Base-by-base conservation (phyloP, 352 stramenopile species). In the Pythium apleroticum region DNA sequence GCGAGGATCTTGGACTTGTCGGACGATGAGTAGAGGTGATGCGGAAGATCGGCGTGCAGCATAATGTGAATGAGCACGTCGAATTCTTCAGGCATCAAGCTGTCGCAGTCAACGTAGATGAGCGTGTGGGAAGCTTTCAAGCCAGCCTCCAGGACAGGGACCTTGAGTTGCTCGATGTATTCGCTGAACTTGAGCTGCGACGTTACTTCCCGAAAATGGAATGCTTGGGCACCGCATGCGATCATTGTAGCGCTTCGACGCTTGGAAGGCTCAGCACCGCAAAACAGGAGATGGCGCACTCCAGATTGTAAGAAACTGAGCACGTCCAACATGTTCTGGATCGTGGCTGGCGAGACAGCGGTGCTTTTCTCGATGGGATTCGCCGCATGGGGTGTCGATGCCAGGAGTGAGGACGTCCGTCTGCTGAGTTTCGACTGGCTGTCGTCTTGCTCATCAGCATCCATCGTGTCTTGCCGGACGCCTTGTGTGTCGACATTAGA, bases 31-130 rank as follows among this genome's bases (percentile, higher is more conserved):
- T 88, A 90, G 12, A 84, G 39, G 12, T 78, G 65, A 3, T 49
- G 37, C 6, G 80, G 78, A 1, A 88, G 19, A 43, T 88, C 80
- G 19, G 73, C 66, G 30, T 82, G 74, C 6, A 69, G 57, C 31
- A 88, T 61, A 5, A 86, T 55, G 27, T 87, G 68, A 27, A 86
- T 52, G 0, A 86, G 22, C 30, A 88, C 30, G 6, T 65, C 63
- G 4, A 75, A 59, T n/a, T 84, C 75, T 6, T 71, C 68, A 1
- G 14, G 4, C 8, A 63, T 63, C 3, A 91, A 52, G 28, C 85
- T 71, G n/a, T 89, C 79, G 17, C 78, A 84, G 14, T 87, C 80
- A 5, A 74, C 56, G 49, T 81, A 91, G 12, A 91, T 28, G 30
- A 90, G 55, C 0, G 76, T 87, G 43, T 86, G 71, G 2, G 69